phyloP scores from a whole-genome alignment of 495 filamentous ascomycete genomes.

The Penicillium flavigenum region DNA sequence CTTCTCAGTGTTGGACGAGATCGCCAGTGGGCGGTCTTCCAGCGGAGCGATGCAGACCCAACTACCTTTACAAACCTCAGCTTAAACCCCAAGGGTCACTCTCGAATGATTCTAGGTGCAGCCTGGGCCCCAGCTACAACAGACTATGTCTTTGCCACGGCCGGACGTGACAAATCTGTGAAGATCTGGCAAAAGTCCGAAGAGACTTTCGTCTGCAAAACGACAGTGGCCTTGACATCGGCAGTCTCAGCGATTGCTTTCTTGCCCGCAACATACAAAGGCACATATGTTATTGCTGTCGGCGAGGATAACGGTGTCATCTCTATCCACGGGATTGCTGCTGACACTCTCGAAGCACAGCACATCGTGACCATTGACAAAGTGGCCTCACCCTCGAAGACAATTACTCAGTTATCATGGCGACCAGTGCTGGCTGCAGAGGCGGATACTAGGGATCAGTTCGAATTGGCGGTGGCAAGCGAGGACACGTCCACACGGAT shows the following conservation, averaged over 20 bases:
- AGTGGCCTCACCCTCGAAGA: conserved; percentile 61
- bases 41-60: conserved; percentile 40
- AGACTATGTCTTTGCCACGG: conserved; percentile 69
- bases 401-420: conserved; percentile 77
- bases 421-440: conserved; percentile 47
- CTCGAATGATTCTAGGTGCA: conserved; percentile 83
- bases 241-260: conserved; percentile 81
- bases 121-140: conserved; percentile 66
- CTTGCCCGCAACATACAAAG: conserved; percentile 36
- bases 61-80: conserved; percentile 54
- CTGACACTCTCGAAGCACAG: conserved; percentile 45
- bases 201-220: conserved; percentile 45
- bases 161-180: conserved; percentile 80
- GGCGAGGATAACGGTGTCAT: conserved; percentile 56
- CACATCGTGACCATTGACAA: conserved; percentile 42
- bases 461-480: conserved; percentile 73
- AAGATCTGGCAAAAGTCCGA: conserved; percentile 66
- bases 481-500: conserved; percentile 80
- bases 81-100: conserved; percentile 79
- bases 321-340: conserved; percentile 40
- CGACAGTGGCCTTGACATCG: conserved; percentile 54
- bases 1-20: conserved; percentile 90
- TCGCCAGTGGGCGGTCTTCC: conserved; percentile 82
- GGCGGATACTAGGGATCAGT: conserved; percentile 22
- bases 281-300: conserved; percentile 58